Evolutionary conservation across 225 moss, liverwort and hornwort species (phyloP).

Genomic region (Sphagnum contortum): DNA sequence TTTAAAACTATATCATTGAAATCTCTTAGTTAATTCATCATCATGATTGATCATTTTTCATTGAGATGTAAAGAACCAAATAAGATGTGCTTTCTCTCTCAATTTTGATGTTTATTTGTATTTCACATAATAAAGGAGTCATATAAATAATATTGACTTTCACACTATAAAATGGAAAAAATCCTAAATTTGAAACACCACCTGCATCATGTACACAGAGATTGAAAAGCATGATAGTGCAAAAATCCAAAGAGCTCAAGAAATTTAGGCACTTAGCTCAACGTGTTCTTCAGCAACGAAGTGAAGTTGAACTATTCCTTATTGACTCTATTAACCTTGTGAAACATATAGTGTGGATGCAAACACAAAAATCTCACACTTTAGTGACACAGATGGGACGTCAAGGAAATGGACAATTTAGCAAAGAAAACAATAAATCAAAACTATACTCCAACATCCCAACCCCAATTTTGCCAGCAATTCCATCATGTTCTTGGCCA

Average conservation of each 20-base stretch:
- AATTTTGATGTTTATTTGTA: too few relatives aligned
- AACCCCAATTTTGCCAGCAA: conserved; percentile 2
- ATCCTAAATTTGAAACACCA: too few relatives aligned
- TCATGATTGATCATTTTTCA: too few relatives aligned
- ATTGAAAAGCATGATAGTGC: conserved; percentile 28
- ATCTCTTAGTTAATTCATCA: not conserved
- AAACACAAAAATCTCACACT: conserved; percentile 9
- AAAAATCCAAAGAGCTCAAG: conserved; percentile 51
- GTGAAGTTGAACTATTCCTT: conserved; percentile 67
- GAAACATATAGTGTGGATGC: conserved; percentile 31
- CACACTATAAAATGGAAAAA: not conserved
- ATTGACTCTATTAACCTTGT: conserved; percentile 63
- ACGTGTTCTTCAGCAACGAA: conserved; percentile 46
- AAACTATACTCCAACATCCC: not conserved
- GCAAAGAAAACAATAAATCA: conserved; percentile 6
- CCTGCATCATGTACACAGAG: conserved; percentile 15
- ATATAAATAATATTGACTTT: not conserved
- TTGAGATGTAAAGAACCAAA: too few relatives aligned
- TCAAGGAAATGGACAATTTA: conserved; percentile 2
- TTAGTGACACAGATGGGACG: not conserved
- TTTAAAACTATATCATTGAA: not conserved
- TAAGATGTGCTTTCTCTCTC: too few relatives aligned
- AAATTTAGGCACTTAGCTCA: conserved; percentile 47
- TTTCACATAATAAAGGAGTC: too few relatives aligned
- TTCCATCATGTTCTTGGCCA: conserved; percentile 13